Evolutionary conservation across 225 moss, liverwort and hornwort genomes (phyloP), one percentile per base, ranked within the genome.

Genomic region (Thuidium tamariscinum): DNA sequence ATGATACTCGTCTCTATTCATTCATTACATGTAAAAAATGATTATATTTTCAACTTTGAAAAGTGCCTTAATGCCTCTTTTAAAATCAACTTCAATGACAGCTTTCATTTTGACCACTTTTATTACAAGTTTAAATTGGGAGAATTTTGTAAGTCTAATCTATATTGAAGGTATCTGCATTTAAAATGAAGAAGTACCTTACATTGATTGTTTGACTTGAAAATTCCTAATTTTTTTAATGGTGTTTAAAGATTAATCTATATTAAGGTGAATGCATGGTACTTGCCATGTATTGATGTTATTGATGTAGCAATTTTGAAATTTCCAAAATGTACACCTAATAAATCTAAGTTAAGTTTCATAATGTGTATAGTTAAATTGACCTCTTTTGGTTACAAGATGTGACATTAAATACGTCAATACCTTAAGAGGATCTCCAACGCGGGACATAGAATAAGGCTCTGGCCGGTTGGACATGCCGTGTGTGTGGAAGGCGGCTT

Each of bases 251-350:
- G 39, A 68, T 39, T 22, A 4, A 37, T 37, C 2, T 36, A 37
- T 39, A 22, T 23, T 39, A 23, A 39, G 0, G 7, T 37, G 2
- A 23, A 39, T 68, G 23, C 13, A 13, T 37, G 23, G 13, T 13
- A 13, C 13, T 68, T 25, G 0, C 10, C 1, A 67, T 37, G 0
- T 37, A 2, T 7, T 1, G 0, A 39, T 39, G 4, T 23, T 39
- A 13, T 22, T 68, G 13, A 4, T 68, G 23, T 13, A 0, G 7
- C 13, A 37, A 67, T 22, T 37, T 67, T 39, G 4, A 66, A 67
- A 7, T 4, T 67, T 22, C 7, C 7, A 22, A 13, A 67, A 66
- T 0, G 37, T 1, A 23, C 22, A 7, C 23, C 2, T 13, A 23
- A 22, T 7, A 22, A 12, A 37, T 37, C 0, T 37, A 39, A 8